Percentiles rank a stretch among this genome's conserved stretches.
Conservation (phyloP, 345 rosid genomes). For the Arabidopsis thaliana region TAIR10.1 NC_003076.8:16300001-16300500, state of each 20-base stretch:
- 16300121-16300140: background rate
- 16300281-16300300: background rate
- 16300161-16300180: conserved; percentile 16
- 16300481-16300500: background rate
- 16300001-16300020: background rate
- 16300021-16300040: background rate
- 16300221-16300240: background rate
- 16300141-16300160: conserved; percentile 12
- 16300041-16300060: background rate
- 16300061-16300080: background rate
- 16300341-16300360: no score
- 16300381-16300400: background rate
- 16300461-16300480: background rate
- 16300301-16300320: background rate
- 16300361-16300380: background rate
- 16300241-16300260: background rate
- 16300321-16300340: conserved; percentile 1
- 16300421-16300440: no score
- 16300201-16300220: conserved; percentile 10
- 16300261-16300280: background rate
- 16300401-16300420: background rate
- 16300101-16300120: background rate
- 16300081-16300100: background rate
- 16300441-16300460: background rate
- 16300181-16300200: conserved; percentile 39